phyloP scores from a whole-genome alignment of 2,329 filamentous ascomycete genomes.

The Fusarium armeniacum region DNA sequence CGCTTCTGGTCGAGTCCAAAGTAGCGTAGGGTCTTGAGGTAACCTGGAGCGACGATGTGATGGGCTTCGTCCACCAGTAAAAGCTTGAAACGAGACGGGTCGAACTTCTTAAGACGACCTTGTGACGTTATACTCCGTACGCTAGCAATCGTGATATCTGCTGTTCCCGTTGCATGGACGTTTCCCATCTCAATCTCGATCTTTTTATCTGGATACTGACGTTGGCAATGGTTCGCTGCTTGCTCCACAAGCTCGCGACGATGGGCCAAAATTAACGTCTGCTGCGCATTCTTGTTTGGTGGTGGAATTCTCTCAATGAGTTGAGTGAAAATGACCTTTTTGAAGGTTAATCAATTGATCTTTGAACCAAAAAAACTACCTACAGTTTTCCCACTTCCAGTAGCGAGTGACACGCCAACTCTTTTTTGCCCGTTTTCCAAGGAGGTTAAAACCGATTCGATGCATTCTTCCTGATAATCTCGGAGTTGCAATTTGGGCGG shows the following conservation, averaged over 20 bases:
- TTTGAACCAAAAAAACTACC: slow-evolving; percentile 40
- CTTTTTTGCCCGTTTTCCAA: slow-evolving; percentile 80
- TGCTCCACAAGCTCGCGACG: slow-evolving; percentile 95
- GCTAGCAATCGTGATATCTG: slow-evolving; percentile 95
- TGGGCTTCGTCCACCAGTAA: slow-evolving; percentile 96
- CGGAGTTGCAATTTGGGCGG: slow-evolving; percentile 71
- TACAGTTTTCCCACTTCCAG: slow-evolving; percentile 90
- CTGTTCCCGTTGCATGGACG: slow-evolving; percentile 79
- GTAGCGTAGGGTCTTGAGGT: slow-evolving; percentile 81
- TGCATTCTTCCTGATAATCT: slow-evolving; percentile 92
- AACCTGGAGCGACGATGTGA: slow-evolving; percentile 89
- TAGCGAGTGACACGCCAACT: slow-evolving; percentile 87
- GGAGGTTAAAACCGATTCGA: slow-evolving; percentile 81
- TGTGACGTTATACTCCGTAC: slow-evolving; percentile 85
- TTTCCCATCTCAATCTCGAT: slow-evolving; percentile 95
- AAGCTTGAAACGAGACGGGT: slow-evolving; percentile 85
- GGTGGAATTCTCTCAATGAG: slow-evolving; percentile 83
- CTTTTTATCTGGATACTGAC: slow-evolving; percentile 82
- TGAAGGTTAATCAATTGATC: slow-evolving; percentile 18
- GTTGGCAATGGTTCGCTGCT: slow-evolving; percentile 85
- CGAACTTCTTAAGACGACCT: slow-evolving; percentile 84
- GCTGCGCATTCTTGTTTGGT: slow-evolving; percentile 66
- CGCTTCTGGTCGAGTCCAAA: slow-evolving; percentile 75
- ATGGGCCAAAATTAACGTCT: slow-evolving; percentile 92
- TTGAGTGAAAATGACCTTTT: slow-evolving; percentile 92